A percentile compares a stretch with the other conserved stretches of the same genome.
Conservation (phyloP, 495 filamentous ascomycete genomes). For the Terfezia claveryi region DNA sequence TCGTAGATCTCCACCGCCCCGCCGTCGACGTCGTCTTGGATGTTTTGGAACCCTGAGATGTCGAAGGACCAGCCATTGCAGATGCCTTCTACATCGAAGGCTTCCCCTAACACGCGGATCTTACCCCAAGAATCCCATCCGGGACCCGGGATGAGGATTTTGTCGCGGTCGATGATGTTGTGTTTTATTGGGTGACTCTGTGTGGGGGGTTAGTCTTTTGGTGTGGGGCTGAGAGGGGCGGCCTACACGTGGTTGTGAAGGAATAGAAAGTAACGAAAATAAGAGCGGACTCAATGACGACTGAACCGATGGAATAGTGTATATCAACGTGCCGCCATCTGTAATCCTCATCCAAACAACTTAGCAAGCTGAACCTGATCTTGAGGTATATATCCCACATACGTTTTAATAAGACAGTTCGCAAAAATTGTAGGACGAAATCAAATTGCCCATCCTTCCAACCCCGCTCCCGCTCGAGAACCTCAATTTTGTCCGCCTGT, state of each 20-base stretch:
- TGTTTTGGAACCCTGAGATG: slow-evolving; percentile 11
- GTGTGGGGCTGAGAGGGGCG: background rate
- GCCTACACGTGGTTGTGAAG: slow-evolving; percentile 40
- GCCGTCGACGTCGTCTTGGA: slow-evolving; percentile 20
- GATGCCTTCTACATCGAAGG: slow-evolving; percentile 73
- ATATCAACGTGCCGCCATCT: slow-evolving; percentile 84
- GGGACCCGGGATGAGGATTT: slow-evolving; percentile 61
- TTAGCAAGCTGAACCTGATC: slow-evolving; percentile 3
- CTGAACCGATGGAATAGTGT: slow-evolving; percentile 59
- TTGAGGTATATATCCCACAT: slow-evolving; percentile 16
- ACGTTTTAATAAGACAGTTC: slow-evolving; percentile 74
- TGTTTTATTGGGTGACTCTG: slow-evolving; percentile 50
- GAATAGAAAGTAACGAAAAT: slow-evolving; percentile 72
- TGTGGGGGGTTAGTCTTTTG: background rate
- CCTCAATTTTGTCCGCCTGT: slow-evolving; percentile 74
- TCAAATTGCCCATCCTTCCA: slow-evolving; percentile 94
- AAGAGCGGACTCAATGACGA: slow-evolving; percentile 63
- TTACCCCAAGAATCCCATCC: slow-evolving; percentile 99
- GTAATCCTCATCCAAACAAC: background rate
- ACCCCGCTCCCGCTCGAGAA: slow-evolving; percentile 59
- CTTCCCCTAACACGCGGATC: slow-evolving; percentile 80
- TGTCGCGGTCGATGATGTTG: slow-evolving; percentile 90
- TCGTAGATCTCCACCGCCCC: slow-evolving; percentile 55
- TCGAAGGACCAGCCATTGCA: slow-evolving; percentile 70
- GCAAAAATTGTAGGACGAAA: slow-evolving; percentile 66